These are phyloP conservation scores for Nannochloris sp. DNA, from an alignment of 139 green algal genomes.

Conservation along the genomic window DNA sequence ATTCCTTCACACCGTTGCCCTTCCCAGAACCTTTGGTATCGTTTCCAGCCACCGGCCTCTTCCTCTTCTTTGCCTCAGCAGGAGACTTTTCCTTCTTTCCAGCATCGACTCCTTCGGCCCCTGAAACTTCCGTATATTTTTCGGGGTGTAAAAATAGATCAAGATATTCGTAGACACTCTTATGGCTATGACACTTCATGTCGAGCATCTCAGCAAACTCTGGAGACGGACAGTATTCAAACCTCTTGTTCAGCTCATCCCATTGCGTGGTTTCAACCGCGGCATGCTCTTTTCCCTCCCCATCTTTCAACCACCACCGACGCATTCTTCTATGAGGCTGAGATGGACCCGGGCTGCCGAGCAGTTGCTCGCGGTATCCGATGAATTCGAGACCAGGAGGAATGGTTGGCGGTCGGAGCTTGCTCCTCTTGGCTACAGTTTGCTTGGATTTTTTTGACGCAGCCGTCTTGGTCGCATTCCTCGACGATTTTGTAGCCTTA, in stretches of 20 bases:
- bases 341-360: not conserved
- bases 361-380: not conserved
- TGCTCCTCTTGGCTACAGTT: not conserved
- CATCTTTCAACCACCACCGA: slow-evolving; percentile 18
- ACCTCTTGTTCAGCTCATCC: not conserved
- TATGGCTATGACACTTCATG: slow-evolving; percentile 4
- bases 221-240: slow-evolving; percentile 6
- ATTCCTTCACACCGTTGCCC: not conserved
- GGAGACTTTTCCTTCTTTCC: not conserved
- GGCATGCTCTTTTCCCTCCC: slow-evolving; percentile 8
- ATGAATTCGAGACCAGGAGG: not conserved
- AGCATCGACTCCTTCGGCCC: not conserved
- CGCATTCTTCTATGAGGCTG: slow-evolving; percentile 3
- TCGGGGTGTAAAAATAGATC: slow-evolving; percentile 9
- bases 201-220: slow-evolving; percentile 11
- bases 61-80: slow-evolving; percentile 2
- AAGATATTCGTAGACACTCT: slow-evolving; percentile 11
- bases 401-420: not conserved
- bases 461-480: too few relatives aligned
- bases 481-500: too few relatives aligned
- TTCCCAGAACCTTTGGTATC: not conserved
- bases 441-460: not conserved
- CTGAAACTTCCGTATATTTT: not conserved
- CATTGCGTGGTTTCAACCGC: slow-evolving; percentile 17
- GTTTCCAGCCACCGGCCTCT: not conserved